phyloP scores from a whole-genome alignment of 129 eudicot species.

The Chrysanthemum lavandulifolium region DNA sequence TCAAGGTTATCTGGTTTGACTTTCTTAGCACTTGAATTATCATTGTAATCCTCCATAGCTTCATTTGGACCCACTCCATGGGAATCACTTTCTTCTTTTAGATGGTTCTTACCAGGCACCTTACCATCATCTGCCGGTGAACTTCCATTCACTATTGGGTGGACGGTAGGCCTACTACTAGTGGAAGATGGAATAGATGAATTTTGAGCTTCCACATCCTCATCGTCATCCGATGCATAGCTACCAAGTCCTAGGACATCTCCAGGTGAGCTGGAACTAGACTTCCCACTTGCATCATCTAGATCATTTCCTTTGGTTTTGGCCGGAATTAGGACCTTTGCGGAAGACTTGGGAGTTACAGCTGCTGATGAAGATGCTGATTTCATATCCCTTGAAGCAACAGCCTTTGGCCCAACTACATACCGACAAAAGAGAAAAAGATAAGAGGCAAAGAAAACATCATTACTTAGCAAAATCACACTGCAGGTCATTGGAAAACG shows the following conservation, averaged over 20 bases:
- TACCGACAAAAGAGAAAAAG: constrained; percentile 12
- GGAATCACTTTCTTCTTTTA: constrained; percentile 31
- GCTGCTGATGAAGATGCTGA: constrained; percentile 43
- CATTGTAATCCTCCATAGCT: constrained; percentile 25
- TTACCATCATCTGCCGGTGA: constrained; percentile 34
- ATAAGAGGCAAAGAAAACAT: neutral
- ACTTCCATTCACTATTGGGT: constrained; percentile 45
- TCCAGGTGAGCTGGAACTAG: constrained; percentile 58
- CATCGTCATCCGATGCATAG: constrained; percentile 92
- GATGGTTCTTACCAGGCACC: constrained; percentile 13
- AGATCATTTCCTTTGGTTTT: constrained; percentile 38
- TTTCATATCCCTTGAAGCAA: constrained; percentile 27
- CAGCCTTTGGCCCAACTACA: constrained; percentile 41
- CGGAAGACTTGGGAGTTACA: constrained; percentile 59
- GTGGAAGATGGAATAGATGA: constrained; percentile 31
- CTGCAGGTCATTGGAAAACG: neutral
- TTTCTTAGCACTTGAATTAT: constrained; percentile 28
- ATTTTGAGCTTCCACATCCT: constrained; percentile 50
- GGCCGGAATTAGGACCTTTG: constrained; percentile 62
- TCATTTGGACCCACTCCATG: constrained; percentile 30
- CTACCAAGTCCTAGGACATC: constrained; percentile 82
- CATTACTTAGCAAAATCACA: constrained; percentile 4
- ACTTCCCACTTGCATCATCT: constrained; percentile 55
- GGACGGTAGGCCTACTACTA: constrained; percentile 28
- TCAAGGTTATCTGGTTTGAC: constrained; percentile 34